These are phyloP conservation scores for Sideroxylon spinosum DNA, from an alignment of 179 eudicot species.

Conservation along the genomic window DNA sequence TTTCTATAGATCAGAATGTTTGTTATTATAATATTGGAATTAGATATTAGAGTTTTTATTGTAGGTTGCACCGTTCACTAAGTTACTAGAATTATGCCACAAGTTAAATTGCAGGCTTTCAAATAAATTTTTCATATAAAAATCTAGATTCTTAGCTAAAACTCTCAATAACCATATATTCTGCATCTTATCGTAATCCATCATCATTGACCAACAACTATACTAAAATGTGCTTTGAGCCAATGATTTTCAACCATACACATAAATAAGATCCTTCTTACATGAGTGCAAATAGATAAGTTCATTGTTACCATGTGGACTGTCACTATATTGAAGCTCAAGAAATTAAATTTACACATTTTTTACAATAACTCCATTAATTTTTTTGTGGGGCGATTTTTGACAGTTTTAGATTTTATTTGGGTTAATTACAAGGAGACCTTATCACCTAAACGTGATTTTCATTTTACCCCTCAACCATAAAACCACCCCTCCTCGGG, in stretches of 20 bases:
- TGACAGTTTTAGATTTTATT: no score
- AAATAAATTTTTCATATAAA: not conserved
- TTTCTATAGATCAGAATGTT: not conserved
- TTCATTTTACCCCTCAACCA: no score
- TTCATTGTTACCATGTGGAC: constrained; percentile 1
- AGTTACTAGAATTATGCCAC: not conserved
- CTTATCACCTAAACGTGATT: no score
- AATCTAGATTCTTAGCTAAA: not conserved
- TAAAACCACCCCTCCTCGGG: no score
- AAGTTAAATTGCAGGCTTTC: not conserved
- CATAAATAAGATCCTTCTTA: not conserved
- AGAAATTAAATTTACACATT: no score
- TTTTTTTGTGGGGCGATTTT: no score
- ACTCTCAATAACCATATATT: not conserved
- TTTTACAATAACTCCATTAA: no score
- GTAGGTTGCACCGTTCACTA: not conserved
- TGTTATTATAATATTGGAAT: not conserved
- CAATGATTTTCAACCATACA: not conserved
- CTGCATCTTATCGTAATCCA: not conserved
- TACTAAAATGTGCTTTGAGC: not conserved
- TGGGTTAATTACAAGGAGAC: no score
- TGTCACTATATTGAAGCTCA: not conserved
- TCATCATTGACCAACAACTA: not conserved
- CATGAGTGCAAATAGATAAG: not conserved
- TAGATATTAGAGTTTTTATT: not conserved